These are phyloP conservation scores for Dactylonectria macrodidyma DNA, from an alignment of 2,329 filamentous ascomycete genomes.

Conservation along the genomic window DNA sequence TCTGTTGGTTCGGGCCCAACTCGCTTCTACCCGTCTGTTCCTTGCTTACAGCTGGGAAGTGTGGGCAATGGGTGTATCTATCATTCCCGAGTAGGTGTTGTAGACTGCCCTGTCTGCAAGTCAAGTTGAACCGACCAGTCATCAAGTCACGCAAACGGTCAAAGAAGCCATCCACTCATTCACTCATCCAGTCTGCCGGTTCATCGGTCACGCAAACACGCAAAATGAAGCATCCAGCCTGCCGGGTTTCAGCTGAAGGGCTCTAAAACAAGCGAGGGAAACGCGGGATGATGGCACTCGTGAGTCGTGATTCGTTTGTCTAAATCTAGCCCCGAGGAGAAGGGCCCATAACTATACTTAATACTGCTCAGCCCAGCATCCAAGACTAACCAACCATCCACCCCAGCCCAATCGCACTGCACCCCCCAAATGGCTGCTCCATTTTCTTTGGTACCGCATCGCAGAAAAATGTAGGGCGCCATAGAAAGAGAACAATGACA, in stretches of 20 bases:
- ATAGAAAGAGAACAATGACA: slow-evolving; percentile 9
- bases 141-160: background rate
- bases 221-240: background rate
- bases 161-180: too few species aligned
- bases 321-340: slow-evolving; percentile 21
- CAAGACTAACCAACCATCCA: background rate
- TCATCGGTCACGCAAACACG: background rate
- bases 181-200: too few species aligned
- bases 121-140: slow-evolving; percentile 7
- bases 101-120: background rate
- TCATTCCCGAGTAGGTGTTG: too few species aligned
- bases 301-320: slow-evolving; percentile 26
- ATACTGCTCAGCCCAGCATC: slow-evolving; percentile 21
- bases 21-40: too few species aligned
- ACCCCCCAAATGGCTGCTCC: slow-evolving; percentile 9
- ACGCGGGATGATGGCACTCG: slow-evolving; percentile 23
- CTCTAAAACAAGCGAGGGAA: slow-evolving; percentile 13
- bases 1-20: background rate
- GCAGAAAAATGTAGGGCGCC: slow-evolving; percentile 5
- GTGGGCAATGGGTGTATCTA: too few species aligned
- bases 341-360: background rate
- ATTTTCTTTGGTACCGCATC: slow-evolving; percentile 5
- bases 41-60: too few species aligned
- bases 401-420: slow-evolving; percentile 22
- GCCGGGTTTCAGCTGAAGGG: slow-evolving; percentile 19